These are phyloP conservation scores for Arthrobotrys megalospora DNA, from an alignment of 2,329 filamentous ascomycete genomes.

Conservation along the genomic window DNA sequence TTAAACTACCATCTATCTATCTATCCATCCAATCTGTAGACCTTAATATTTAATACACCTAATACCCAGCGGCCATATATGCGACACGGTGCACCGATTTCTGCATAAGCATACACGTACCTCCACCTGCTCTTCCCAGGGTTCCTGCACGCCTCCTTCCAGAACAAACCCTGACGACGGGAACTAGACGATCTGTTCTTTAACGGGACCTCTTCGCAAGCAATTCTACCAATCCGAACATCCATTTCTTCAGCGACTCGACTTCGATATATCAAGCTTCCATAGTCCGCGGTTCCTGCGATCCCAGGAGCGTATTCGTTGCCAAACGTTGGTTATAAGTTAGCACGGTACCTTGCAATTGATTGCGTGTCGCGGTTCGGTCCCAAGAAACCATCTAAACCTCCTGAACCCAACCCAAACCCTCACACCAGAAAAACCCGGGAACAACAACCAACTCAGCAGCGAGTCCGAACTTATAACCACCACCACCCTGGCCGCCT, in stretches of 20 bases:
- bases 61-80: not conserved
- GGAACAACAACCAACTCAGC: conserved; percentile 10
- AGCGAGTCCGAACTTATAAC: not conserved
- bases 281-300: not conserved
- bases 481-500: conserved; percentile 12
- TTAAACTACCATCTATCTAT: not conserved
- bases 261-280: not conserved
- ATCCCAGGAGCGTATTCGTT: not conserved
- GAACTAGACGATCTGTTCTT: conserved; percentile 37
- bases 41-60: not conserved
- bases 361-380: conserved; percentile 35
- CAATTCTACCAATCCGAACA: conserved; percentile 2
- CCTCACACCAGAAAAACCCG: not conserved
- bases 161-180: conserved; percentile 31
- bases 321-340: conserved; percentile 12
- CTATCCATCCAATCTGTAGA: not conserved
- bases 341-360: too few species aligned
- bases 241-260: not conserved
- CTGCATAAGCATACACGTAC: conserved; percentile 7
- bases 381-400: conserved; percentile 4
- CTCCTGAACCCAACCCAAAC: conserved; percentile 25
- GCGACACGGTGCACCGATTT: not conserved
- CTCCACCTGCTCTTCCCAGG: conserved; percentile 23
- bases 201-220: conserved; percentile 9
- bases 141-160: conserved; percentile 23